phyloP scores from a whole-genome alignment of 768 basidiomycete species.

The Coprinellus micaceus region DNA sequence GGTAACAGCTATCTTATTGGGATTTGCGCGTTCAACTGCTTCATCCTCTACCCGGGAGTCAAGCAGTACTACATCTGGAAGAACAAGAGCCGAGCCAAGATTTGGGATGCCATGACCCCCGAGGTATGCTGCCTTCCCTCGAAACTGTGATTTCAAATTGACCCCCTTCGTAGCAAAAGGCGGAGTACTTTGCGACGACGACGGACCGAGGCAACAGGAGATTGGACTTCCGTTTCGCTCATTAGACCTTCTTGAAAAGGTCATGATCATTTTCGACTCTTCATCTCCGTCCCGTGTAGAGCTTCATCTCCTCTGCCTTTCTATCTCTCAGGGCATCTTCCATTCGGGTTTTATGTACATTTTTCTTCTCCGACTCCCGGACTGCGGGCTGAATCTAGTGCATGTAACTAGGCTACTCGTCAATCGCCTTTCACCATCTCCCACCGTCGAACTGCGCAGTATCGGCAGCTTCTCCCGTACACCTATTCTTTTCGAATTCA shows the following conservation, averaged over 20 bases:
- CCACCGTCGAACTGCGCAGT: too few species aligned
- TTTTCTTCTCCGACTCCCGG: too few species aligned
- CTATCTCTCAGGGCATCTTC: too few species aligned
- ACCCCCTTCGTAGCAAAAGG: slow-evolving; percentile 41
- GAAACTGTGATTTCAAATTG: not conserved
- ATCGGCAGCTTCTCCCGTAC: too few species aligned
- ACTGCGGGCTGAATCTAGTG: too few species aligned
- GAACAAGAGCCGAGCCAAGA: slow-evolving; percentile 48
- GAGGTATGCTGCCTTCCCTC: slow-evolving; percentile 28
- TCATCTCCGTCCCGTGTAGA: too few species aligned
- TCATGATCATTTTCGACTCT: too few species aligned
- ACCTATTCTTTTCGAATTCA: too few species aligned
- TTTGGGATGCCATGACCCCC: slow-evolving; percentile 56
- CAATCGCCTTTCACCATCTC: too few species aligned
- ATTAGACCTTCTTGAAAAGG: slow-evolving; percentile 26
- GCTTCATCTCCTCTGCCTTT: too few species aligned
- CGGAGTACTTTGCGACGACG: slow-evolving; percentile 53
- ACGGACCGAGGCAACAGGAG: slow-evolving; percentile 57
- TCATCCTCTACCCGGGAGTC: slow-evolving; percentile 50
- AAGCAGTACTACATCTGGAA: slow-evolving; percentile 58
- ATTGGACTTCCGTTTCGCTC: slow-evolving; percentile 62
- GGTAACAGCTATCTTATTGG: slow-evolving; percentile 55
- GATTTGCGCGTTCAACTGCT: slow-evolving; percentile 47
- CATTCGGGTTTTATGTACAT: too few species aligned
- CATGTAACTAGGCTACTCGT: too few species aligned